Evolutionary conservation across 768 basidiomycete species (phyloP).

Genomic region (Leccinum incarnatum): DNA sequence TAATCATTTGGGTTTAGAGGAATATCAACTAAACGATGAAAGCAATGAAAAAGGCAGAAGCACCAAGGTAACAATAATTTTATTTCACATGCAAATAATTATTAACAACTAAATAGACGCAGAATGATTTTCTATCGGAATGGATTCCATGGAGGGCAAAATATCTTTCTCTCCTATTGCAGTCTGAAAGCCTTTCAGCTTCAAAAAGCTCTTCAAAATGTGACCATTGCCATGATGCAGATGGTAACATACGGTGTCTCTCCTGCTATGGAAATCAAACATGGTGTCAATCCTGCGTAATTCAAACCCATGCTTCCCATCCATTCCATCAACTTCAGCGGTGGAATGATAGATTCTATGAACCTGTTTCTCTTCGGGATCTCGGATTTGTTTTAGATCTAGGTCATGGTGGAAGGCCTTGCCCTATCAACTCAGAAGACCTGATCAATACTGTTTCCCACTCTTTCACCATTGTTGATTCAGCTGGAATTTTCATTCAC

Average conservation of each 20-base stretch:
- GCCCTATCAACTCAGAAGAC: background rate
- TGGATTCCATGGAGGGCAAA: background rate
- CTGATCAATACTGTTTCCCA: too few species aligned
- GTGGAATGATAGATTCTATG: background rate
- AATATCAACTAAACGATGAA: too few species aligned
- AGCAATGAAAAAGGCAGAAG: background rate
- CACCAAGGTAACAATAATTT: background rate
- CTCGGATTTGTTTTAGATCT: background rate
- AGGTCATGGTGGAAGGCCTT: background rate
- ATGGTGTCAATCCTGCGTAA: background rate
- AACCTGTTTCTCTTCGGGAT: background rate
- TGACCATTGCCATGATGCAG: background rate
- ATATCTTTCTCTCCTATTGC: background rate
- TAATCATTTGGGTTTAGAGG: too few species aligned
- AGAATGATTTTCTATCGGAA: background rate
- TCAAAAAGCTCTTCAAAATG: background rate
- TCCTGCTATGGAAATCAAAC: background rate
- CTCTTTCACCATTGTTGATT: background rate
- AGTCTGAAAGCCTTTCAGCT: background rate
- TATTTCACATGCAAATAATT: background rate
- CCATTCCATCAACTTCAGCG: background rate
- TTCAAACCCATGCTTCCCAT: background rate
- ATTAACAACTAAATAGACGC: background rate
- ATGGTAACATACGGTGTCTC: background rate
- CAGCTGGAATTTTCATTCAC: background rate